Base-by-base conservation (phyloP, 2,329 filamentous ascomycete species). In the Arachnopeziza araneosa region DNA sequence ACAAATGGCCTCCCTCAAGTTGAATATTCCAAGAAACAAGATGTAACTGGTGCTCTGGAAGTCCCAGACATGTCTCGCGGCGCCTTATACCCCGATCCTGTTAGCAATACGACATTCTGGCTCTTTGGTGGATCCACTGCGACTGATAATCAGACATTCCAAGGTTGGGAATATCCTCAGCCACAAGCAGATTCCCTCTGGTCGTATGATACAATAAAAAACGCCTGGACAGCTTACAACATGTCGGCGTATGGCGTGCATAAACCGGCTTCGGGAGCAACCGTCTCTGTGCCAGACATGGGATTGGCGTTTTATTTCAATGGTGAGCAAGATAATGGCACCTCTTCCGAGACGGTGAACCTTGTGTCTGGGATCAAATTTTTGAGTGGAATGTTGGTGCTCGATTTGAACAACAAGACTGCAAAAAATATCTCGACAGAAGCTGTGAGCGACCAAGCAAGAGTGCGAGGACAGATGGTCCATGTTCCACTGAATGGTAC, bases 361-460 rank as follows among this genome's bases (percentile, higher is more conserved):
- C 26, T 54, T 2, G 55, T 56, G n/a, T 50, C 24, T 14, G 50
- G 54, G 9, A 59, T 58, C 2, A 30, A 59, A 24, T 57, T 57
- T n/a, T 66, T 76, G 4, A 64, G 69, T 24, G 76, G 77, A 1
- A 74, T 78, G 70, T 60, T 79, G 22, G 69, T 78, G 21, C 63
- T 78, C 21, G 69, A 79, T 59, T 70, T 73, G 36, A 58, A 66
- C 0, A 68, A 70, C 6, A 68, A 72, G 23, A 71, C 69, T 17
- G 70, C 74, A 21, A 69, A 57, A 17, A 78, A 78, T 55, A 64
- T 77, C 4, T 76, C 75, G 3, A 77, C 74, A 2, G 63, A 67
- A 19, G 67, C 65, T 8, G 64, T 75, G 19, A 66, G 67, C 9
- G 66, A 69, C 48, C 65, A 63, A 30, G 72, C 76, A 2, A 70